phyloP scores from a whole-genome alignment of 257 asterid genomes.

The Ocimum tenuiflorum region DNA sequence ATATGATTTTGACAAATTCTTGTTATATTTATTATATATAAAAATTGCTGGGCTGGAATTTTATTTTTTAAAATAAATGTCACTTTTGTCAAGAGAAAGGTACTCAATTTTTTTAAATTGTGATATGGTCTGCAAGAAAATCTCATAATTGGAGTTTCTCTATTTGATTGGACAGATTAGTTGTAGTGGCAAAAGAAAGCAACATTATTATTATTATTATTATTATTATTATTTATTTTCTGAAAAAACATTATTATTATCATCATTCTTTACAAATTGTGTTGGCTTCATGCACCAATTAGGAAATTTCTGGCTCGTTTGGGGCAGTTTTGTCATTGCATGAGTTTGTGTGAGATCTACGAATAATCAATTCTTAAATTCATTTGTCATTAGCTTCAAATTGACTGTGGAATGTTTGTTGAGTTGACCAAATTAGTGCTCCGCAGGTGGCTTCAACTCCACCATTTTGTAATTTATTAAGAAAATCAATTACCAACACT shows the following conservation, averaged over 20 bases:
- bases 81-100: neutral
- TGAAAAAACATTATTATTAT: no score
- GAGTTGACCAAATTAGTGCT: slow-evolving; percentile 27
- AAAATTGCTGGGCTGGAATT: neutral
- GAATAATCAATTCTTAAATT: neutral
- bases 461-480: no score
- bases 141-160: neutral
- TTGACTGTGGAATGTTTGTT: slow-evolving; percentile 23
- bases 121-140: neutral
- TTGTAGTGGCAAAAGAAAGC: neutral
- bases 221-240: neutral
- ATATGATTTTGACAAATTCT: neutral
- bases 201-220: no score
- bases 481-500: no score
- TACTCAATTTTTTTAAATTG: neutral
- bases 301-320: neutral
- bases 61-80: neutral
- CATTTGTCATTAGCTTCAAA: neutral
- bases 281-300: neutral
- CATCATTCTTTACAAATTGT: no score
- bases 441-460: slow-evolving; percentile 1
- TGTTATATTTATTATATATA: neutral
- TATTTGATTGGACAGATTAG: neutral
- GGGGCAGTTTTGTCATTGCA: slow-evolving; percentile 11
- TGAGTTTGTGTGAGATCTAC: slow-evolving; percentile 4